Evolutionary conservation across 352 stramenopile genomes (phyloP), one percentile per base, ranked within the genome.

Genomic region (Pythium apleroticum): DNA sequence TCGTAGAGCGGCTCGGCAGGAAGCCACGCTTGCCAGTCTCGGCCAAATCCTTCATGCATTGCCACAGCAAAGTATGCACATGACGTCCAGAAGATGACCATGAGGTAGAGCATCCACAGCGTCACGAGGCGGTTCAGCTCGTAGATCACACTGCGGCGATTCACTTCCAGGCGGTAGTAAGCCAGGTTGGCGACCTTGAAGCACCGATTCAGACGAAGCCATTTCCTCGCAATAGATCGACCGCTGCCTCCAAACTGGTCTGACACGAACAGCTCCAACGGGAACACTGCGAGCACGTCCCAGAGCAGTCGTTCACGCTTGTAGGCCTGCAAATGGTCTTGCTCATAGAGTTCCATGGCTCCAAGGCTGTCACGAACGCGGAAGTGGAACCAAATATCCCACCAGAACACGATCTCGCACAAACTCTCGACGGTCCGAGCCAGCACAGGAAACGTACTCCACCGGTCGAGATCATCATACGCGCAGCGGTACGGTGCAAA

Each of bases 111-210:
- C 37, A 87, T 45, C 76, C 76, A 84, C 17, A 86, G 60, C 19
- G 78, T 86, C 52, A 80, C 68, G n/a, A 80, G 70, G 2, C 68
- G 73, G 49, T 88, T 87, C 2, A 81, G 35, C 37, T 90, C 81
- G 52, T 86, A 87, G 9, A 75, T 70, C 9, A 90, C 78, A 30
- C 78, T 88, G 1, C 74, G 68, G 0, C 78, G 72, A n/a, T 79
- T 86, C 52, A 88, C 79, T 57, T 90, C 78, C n/a, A 75, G 86
- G 0, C 77, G 74, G 35, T 87, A 89, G 61, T 86, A 79, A 20
- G 78, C 65, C 12, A 86, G 60, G 43, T 88, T 86, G 11, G 48
- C 53, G 19, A 82, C 72, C 66, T 89, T 89, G 25, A 87, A 31
- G 46, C 77, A 89, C 19, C 77, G 77, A 39, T 84, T 89, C 15